phyloP scores from a whole-genome alignment of 179 eudicot species.

The Gypsophila paniculata region DNA sequence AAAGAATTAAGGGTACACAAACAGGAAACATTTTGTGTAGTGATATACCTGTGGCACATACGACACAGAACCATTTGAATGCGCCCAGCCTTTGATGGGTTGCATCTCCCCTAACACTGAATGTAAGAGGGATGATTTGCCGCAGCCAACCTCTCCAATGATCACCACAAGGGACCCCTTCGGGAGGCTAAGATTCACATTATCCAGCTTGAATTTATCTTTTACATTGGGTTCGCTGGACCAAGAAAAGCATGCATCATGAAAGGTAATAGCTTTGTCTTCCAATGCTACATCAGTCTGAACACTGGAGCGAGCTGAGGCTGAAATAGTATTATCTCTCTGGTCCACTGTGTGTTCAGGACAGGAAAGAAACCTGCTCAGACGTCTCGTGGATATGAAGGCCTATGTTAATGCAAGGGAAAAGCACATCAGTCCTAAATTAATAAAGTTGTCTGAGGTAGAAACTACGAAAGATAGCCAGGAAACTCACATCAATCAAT shows the following conservation, averaged over 20 bases:
- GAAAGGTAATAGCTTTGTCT: slow-evolving; percentile 50
- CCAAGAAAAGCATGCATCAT: slow-evolving; percentile 75
- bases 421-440: slow-evolving; percentile 4
- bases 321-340: slow-evolving; percentile 24
- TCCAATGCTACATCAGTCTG: slow-evolving; percentile 30
- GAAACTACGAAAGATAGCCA: slow-evolving; percentile 4
- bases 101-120: slow-evolving; percentile 76
- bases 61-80: slow-evolving; percentile 58
- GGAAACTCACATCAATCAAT: slow-evolving; percentile 82
- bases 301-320: slow-evolving; percentile 32
- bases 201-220: slow-evolving; percentile 41
- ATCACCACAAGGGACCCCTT: slow-evolving; percentile 74
- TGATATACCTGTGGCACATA: slow-evolving; percentile 78
- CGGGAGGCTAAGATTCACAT: slow-evolving; percentile 54
- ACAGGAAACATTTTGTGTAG: neutral
- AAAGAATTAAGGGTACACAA: slow-evolving; percentile 8
- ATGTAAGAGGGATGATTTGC: slow-evolving; percentile 83
- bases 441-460: neutral
- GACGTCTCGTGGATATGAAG: slow-evolving; percentile 64
- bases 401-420: slow-evolving; percentile 44
- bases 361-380: slow-evolving; percentile 74
- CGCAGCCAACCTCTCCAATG: slow-evolving; percentile 97
- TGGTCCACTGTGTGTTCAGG: slow-evolving; percentile 37
- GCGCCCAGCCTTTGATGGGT: slow-evolving; percentile 47
- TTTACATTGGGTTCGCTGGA: slow-evolving; percentile 45